These are phyloP conservation scores for Clonostachys byssicola DNA, from an alignment of 2,329 filamentous ascomycete genomes.

Conservation along the genomic window DNA sequence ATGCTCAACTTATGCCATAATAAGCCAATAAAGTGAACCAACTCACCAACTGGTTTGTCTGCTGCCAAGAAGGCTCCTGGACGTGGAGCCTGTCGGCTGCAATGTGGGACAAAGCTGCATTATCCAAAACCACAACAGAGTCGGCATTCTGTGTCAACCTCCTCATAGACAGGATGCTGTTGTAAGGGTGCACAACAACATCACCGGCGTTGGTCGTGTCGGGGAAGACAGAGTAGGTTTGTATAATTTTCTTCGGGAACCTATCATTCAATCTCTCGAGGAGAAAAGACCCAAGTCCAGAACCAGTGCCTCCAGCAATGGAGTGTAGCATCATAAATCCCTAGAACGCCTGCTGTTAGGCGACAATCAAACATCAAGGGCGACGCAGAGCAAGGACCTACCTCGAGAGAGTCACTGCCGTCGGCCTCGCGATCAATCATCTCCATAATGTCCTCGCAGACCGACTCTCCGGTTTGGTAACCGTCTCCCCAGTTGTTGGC, in stretches of 20 bases:
- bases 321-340: conserved; percentile 99
- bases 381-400: conserved; percentile 22
- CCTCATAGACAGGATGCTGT: conserved; percentile 89
- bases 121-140: conserved; percentile 95
- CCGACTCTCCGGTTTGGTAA: conserved; percentile 85
- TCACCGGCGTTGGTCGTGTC: conserved; percentile 84
- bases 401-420: conserved; percentile 93
- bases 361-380: background rate
- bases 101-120: conserved; percentile 88
- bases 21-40: conserved; percentile 3
- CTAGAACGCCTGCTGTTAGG: conserved; percentile 26
- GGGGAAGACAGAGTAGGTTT: conserved; percentile 98
- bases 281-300: conserved; percentile 90
- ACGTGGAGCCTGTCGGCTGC: conserved; percentile 92
- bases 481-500: conserved; percentile 99
- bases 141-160: conserved; percentile 93
- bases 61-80: conserved; percentile 91
- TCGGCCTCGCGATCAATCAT: conserved; percentile 99
- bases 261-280: conserved; percentile 94
- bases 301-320: conserved; percentile 94
- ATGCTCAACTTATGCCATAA: background rate
- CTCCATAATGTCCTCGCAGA: conserved; percentile 96
- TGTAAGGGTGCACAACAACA: conserved; percentile 97
- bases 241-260: conserved; percentile 98
- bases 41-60: conserved; percentile 87